Base-by-base conservation (phyloP, 805 yeast species). In the Wickerhamomyces canadensis region DNA sequence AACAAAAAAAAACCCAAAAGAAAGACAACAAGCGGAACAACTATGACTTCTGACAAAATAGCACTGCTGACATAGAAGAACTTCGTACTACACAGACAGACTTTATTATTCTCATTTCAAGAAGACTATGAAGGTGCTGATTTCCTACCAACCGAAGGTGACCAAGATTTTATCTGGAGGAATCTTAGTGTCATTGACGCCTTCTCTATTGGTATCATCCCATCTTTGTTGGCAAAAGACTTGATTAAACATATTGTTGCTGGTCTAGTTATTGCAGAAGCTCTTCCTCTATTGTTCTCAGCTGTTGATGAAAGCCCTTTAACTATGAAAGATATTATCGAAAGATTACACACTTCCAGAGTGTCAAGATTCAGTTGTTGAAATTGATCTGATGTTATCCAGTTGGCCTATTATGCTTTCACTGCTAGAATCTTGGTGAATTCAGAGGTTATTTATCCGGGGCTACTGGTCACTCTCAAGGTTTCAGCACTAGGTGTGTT, bases 401-500 rank as follows among this genome's bases (percentile, higher is more conserved):
- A 93, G 68, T 74, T 93, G 57, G 83, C 91, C 51, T 97, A 93
- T 68, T 91, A 82, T 61, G 87, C 91, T 41, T 77, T 89, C 49
- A 81, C 96, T 35, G 83, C 94, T 55, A 80, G 80, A 61, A 72
- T 43, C 98, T 98, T 30, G 97, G 96, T 52, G 84, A 86, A 64
- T 70, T 93, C 51, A 75, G 88, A 64, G 60, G 70, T 38, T 64
- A 72, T 50, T 67, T 91, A 38, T 61, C 70, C 36, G 93, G 93
- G 57, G 73, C 93, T 29, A 84, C 93, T 35, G 95, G 95, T 66
- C 95, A 84, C 59, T 84, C 93, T 35, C 94, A 84, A 69, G 94
- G 94, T 67, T 70, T 93, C 55, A 85, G 89, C 43, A 86, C 97
- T 93, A 49, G 98, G 98, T 67, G 84, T 84, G 44, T 74, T 93